Percentiles rank a stretch among this genome's conserved stretches.
phyloP scores from a whole-genome alignment of 1,284 basidiomycete species.

The Apiotrichum laibachii region DNA sequence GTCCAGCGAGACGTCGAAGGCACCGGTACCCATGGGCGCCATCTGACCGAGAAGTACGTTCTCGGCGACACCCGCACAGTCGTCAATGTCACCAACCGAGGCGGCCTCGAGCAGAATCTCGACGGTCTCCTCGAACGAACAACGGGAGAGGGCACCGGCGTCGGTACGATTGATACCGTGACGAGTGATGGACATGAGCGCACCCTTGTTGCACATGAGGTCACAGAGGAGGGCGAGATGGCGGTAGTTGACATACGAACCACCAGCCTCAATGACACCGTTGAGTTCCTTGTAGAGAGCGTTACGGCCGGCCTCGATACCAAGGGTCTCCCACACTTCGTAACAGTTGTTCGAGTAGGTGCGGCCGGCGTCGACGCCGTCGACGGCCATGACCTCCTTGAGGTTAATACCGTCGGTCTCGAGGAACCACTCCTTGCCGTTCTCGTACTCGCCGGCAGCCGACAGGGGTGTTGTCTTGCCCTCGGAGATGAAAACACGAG shows the following conservation, averaged over 20 bases:
- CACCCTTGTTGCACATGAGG: slow-evolving; percentile 95
- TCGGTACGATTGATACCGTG: slow-evolving; percentile 99
- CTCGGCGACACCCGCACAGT: slow-evolving; percentile 96
- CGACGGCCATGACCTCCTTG: slow-evolving; percentile 88
- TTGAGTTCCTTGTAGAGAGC: slow-evolving; percentile 91
- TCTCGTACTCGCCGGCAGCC: slow-evolving; percentile 58
- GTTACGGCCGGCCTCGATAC: slow-evolving; percentile 94
- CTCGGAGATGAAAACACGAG: slow-evolving; percentile 90
- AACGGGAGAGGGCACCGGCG: slow-evolving; percentile 94
- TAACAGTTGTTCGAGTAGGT: slow-evolving; percentile 98
- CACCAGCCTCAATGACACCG: slow-evolving; percentile 96
- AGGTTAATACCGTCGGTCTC: slow-evolving; percentile 97
- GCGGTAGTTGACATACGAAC: slow-evolving; percentile 99
- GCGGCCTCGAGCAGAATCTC: slow-evolving; percentile 99
- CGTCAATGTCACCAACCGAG: slow-evolving; percentile 94
- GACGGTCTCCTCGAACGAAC: slow-evolving; percentile 99
- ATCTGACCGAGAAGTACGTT: slow-evolving; percentile 98
- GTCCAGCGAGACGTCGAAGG: slow-evolving; percentile 94
- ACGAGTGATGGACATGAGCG: slow-evolving; percentile 97
- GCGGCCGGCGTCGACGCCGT: slow-evolving; percentile 86
- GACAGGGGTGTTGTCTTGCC: slow-evolving; percentile 70
- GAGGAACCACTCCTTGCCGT: slow-evolving; percentile 84
- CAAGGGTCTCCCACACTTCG: slow-evolving; percentile 93
- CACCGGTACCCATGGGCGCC: slow-evolving; percentile 94
- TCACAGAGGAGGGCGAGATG: slow-evolving; percentile 94